A percentile compares a stretch with the other conserved stretches of the same genome.
phyloP scores from a whole-genome alignment of 2,329 filamentous ascomycete genomes.

The Trichoderma sp. region DNA sequence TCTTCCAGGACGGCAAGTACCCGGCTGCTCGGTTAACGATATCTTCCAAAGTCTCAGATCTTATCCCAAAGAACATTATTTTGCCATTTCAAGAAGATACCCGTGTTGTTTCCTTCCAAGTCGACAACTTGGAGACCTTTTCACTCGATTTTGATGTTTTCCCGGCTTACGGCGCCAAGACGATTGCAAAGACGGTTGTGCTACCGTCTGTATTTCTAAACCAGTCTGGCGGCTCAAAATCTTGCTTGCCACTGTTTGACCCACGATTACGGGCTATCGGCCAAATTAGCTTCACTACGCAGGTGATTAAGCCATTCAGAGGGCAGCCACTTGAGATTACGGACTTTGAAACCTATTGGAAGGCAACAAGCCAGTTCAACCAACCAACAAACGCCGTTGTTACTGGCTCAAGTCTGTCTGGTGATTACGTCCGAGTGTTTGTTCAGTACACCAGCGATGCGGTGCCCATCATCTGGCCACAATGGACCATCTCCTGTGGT shows the following conservation, averaged over 20 bases:
- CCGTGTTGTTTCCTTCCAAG: constrained; percentile 89
- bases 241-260: constrained; percentile 88
- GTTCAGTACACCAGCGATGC: constrained; percentile 90
- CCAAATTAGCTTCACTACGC: constrained; percentile 89
- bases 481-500: constrained; percentile 75
- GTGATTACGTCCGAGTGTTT: constrained; percentile 90
- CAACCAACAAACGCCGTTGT: constrained; percentile 79
- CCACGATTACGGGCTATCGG: constrained; percentile 89
- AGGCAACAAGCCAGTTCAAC: constrained; percentile 91
- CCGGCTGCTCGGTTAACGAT: constrained; percentile 93
- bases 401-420: constrained; percentile 90
- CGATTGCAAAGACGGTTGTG: constrained; percentile 94
- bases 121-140: constrained; percentile 90
- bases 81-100: constrained; percentile 96
- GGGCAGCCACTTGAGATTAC: constrained; percentile 94
- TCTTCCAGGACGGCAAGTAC: constrained; percentile 96
- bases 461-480: constrained; percentile 82
- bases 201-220: constrained; percentile 83
- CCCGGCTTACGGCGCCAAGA: constrained; percentile 94
- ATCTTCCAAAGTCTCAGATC: constrained; percentile 91
- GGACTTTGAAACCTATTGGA: constrained; percentile 99
- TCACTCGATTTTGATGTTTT: constrained; percentile 97
- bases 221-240: constrained; percentile 71
- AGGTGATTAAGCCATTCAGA: constrained; percentile 94
- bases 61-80: constrained; percentile 95